Base-by-base conservation (phyloP, 495 filamentous ascomycete genomes). In the Lentithecium fluviatile region DNA sequence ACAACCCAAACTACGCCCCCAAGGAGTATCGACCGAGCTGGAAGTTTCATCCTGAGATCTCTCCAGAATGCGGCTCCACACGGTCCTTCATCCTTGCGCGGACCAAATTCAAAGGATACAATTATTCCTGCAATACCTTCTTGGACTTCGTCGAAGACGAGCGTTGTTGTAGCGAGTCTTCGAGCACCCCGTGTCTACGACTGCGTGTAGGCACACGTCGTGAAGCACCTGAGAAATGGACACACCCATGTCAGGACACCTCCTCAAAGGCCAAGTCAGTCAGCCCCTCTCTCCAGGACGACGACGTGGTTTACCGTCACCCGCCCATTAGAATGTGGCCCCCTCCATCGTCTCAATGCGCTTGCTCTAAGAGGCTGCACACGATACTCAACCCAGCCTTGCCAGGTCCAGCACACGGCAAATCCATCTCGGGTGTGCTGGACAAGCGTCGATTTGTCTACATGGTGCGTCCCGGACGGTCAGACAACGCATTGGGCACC, bases 91-190 rank as follows among this genome's bases (percentile, higher is more conserved):
- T 69, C n/a, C 47, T 70, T 17, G 52, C 68, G 7, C 21, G 56
- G 20, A 73, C 68, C 1, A 67, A 68, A 36, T 58, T 67, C 47
- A 58, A 69, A 38, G 53, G 63, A 0, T 73, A 73, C 59, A 69
- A 61, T 38, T 53, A 56, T 15, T 56, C 69, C 20, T 66, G 62
- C 34, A 55, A 40, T 17, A 42, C 69, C 6, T 73, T 73, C 43
- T 13, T 73, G 34, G 70, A 73, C 47, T 40, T 73, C 10, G 69
- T 73, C 12, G 61, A 68, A 29, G 70, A 73, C 52, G 59, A 64
- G 0, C 46, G 52, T 11, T 70, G 66, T 50, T 68, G 68, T 37
- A 29, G 20, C 21, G 26, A 38, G 10, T 6, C 25, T 0, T 24
- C 24, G 2, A 23, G 21, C 1, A 43, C 19, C 6, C 54, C 52